phyloP scores from a whole-genome alignment of 495 filamentous ascomycete genomes.

The Penicillium goetzii region DNA sequence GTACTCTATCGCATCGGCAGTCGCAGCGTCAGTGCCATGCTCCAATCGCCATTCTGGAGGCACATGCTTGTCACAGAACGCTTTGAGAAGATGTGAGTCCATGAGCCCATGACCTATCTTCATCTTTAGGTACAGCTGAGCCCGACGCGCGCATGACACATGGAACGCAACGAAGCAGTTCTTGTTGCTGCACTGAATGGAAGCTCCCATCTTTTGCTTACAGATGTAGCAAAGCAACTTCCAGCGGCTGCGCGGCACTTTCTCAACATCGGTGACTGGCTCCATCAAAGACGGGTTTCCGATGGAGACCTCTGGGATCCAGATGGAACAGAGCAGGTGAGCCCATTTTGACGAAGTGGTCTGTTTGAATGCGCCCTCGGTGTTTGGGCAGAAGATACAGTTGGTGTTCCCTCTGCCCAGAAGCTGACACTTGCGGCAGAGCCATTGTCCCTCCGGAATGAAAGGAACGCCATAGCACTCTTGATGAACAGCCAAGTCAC shows the following conservation, averaged over 20 bases:
- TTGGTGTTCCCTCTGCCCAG: constrained; percentile 91
- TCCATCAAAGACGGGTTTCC: constrained; percentile 99
- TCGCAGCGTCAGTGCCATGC: constrained; percentile 72
- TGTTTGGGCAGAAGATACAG: constrained; percentile 98
- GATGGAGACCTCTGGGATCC: constrained; percentile 95
- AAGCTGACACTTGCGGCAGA: constrained; percentile 95
- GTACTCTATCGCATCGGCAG: constrained; percentile 72
- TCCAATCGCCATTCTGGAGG: constrained; percentile 87
- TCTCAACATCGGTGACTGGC: constrained; percentile 95
- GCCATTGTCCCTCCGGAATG: constrained; percentile 98
- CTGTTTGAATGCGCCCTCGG: constrained; percentile 97
- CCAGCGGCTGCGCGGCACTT: constrained; percentile 92
- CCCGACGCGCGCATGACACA: constrained; percentile 90
- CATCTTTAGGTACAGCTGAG: constrained; percentile 92
- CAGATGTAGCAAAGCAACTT: constrained; percentile 96
- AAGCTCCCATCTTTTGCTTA: constrained; percentile 95
- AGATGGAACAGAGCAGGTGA: constrained; percentile 94
- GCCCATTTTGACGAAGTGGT: constrained; percentile 95
- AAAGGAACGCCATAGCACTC: constrained; percentile 99
- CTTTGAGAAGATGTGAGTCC: constrained; percentile 88
- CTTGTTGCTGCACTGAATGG: constrained; percentile 98
- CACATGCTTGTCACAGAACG: constrained; percentile 95
- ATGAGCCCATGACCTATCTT: constrained; percentile 88
- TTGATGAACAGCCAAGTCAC: constrained; percentile 96
- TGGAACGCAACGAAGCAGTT: constrained; percentile 98